A percentile compares a stretch with the other conserved stretches of the same genome.
phyloP scores from a whole-genome alignment of 2,329 filamentous ascomycete genomes.

The Scortechinia acanthostroma region DNA sequence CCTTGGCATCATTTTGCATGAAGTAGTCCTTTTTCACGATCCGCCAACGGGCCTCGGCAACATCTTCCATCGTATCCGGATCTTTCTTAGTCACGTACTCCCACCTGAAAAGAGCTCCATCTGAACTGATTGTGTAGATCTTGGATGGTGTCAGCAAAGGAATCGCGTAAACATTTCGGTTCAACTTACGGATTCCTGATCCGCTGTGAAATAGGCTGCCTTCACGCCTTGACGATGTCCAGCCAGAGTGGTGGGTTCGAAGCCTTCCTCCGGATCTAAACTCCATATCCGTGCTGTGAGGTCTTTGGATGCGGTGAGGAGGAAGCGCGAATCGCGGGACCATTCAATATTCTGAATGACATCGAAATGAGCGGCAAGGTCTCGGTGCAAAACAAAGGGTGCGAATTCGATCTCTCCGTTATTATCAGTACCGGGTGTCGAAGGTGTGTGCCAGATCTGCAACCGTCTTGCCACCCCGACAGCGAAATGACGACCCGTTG shows the following conservation, averaged over 20 bases:
- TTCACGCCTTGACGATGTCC: slow-evolving; percentile 86
- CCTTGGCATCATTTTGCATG: slow-evolving; percentile 78
- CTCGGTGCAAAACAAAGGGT: slow-evolving; percentile 82
- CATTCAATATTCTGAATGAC: slow-evolving; percentile 80
- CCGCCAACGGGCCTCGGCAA: slow-evolving; percentile 75
- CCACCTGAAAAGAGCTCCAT: slow-evolving; percentile 95
- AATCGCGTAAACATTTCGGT: too few species aligned
- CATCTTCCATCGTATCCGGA: slow-evolving; percentile 49
- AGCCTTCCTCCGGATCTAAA: slow-evolving; percentile 76
- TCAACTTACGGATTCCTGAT: slow-evolving; percentile 64
- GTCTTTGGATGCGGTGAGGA: slow-evolving; percentile 86
- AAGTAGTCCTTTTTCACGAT: slow-evolving; percentile 91
- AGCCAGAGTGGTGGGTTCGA: slow-evolving; percentile 79
- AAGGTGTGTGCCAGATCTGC: slow-evolving; percentile 93
- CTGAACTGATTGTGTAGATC: slow-evolving; percentile 93
- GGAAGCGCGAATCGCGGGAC: slow-evolving; percentile 93
- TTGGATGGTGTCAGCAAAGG: too few species aligned
- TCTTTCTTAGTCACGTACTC: slow-evolving; percentile 66
- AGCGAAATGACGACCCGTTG: slow-evolving; percentile 83
- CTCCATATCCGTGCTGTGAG: slow-evolving; percentile 94
- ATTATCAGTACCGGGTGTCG: slow-evolving; percentile 71
- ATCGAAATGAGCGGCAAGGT: slow-evolving; percentile 84
- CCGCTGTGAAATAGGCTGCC: slow-evolving; percentile 91
- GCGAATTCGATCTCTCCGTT: slow-evolving; percentile 88
- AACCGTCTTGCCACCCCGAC: slow-evolving; percentile 80